Percentiles rank a stretch among this genome's conserved stretches.
These are phyloP conservation scores for Canariomyces notabilis DNA, from an alignment of 2,329 filamentous ascomycete genomes.

Conservation along the genomic window DNA sequence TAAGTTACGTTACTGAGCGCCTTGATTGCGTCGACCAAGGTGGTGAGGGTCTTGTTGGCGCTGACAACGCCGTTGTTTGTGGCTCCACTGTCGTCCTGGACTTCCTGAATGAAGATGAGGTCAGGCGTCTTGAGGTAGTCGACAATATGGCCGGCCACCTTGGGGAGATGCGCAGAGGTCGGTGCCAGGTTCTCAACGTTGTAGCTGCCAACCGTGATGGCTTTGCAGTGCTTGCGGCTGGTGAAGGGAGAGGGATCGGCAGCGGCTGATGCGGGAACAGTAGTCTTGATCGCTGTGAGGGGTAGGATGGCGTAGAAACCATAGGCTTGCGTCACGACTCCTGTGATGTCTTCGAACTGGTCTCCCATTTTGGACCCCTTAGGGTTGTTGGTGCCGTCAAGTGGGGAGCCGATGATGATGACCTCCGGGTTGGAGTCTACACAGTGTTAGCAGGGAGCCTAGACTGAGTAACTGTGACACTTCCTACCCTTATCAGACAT, in stretches of 20 bases:
- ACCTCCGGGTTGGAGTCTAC: constrained; percentile 64
- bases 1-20: constrained; percentile 48
- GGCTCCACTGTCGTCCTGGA: constrained; percentile 62
- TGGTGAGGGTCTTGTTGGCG: constrained; percentile 55
- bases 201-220: constrained; percentile 61
- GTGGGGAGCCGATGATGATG: constrained; percentile 58
- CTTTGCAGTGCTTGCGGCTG: constrained; percentile 52
- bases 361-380: constrained; percentile 60
- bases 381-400: constrained; percentile 60
- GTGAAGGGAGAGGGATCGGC: constrained; percentile 48
- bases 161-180: constrained; percentile 48
- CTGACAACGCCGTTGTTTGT: constrained; percentile 53
- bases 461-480: neutral
- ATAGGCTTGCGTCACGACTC: constrained; percentile 60
- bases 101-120: constrained; percentile 64
- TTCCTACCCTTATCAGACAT: constrained; percentile 48
- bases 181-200: constrained; percentile 66
- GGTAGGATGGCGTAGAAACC: constrained; percentile 68
- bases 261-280: constrained; percentile 40
- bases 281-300: constrained; percentile 49
- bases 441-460: neutral
- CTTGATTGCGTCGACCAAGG: constrained; percentile 50
- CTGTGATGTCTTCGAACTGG: constrained; percentile 59
- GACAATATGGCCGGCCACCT: constrained; percentile 60
- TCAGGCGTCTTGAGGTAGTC: constrained; percentile 59